phyloP scores from a whole-genome alignment of 257 asterid species.

The Solanum etuberosum region DNA sequence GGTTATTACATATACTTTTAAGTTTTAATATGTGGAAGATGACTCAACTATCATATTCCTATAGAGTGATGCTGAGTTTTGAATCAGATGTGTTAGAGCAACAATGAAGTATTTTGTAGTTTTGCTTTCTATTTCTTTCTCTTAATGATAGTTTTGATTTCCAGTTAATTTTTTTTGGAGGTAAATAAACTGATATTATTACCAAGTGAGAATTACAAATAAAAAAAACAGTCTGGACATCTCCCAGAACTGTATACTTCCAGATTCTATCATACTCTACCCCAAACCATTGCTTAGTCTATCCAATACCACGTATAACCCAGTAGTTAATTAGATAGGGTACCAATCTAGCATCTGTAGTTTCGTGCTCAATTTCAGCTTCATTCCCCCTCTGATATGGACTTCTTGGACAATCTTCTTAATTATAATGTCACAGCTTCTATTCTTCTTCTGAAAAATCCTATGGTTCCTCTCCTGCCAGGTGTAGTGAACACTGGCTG shows the following conservation, averaged over 20 bases:
- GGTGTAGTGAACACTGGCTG: not conserved
- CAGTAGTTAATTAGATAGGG: not conserved
- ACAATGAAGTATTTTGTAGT: not conserved
- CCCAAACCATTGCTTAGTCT: not conserved
- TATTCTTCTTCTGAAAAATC: not conserved
- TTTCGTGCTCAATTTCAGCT: not conserved
- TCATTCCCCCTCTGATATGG: not conserved
- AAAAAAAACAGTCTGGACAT: not conserved
- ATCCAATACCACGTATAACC: not conserved
- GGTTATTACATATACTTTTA: not conserved
- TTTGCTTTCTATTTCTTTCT: not conserved
- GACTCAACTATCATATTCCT: not conserved
- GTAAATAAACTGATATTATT: not conserved
- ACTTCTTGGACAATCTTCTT: not conserved
- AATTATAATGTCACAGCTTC: not conserved
- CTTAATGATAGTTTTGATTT: not conserved
- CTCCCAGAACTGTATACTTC: not conserved
- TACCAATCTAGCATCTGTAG: not conserved
- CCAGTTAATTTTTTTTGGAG: not conserved
- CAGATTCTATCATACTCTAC: not conserved
- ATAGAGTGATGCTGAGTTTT: not conserved
- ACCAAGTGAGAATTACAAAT: not conserved
- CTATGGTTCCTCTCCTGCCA: not conserved
- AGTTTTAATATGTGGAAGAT: not conserved
- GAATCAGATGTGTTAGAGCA: not conserved